Conservation (phyloP, 305 asterid species). For the Caryopteris hybrid region DNA sequence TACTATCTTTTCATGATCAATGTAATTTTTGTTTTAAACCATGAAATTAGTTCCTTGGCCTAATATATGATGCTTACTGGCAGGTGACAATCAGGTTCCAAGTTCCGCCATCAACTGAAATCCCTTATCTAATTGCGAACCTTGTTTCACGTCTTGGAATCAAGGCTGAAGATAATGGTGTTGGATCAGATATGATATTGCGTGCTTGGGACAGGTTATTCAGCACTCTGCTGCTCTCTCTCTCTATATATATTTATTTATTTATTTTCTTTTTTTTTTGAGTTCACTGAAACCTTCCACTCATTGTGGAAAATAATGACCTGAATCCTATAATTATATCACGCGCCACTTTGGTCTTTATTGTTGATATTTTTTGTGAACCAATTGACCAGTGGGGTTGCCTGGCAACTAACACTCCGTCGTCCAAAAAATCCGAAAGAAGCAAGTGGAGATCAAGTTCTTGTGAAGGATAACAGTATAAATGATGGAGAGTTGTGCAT, state of each 20-base stretch:
- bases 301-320: background rate
- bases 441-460: slow-evolving; percentile 33
- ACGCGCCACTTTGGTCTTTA: slow-evolving; percentile 2
- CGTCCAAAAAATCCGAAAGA: slow-evolving; percentile 43
- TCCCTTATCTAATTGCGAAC: slow-evolving; percentile 69
- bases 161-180: slow-evolving; percentile 48
- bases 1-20: background rate
- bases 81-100: slow-evolving; percentile 83
- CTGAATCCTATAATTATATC: background rate
- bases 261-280: slow-evolving; percentile 3
- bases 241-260: too few relatives aligned
- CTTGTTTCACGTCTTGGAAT: slow-evolving; percentile 86
- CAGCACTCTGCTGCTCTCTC: slow-evolving; percentile 15
- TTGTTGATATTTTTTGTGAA: slow-evolving; percentile 13
- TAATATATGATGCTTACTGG: slow-evolving; percentile 20
- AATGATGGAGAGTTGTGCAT: slow-evolving; percentile 62
- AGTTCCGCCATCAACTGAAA: slow-evolving; percentile 83
- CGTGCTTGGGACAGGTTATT: slow-evolving; percentile 90
- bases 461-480: slow-evolving; percentile 30
- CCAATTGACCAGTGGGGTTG: slow-evolving; percentile 67
- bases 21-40: background rate
- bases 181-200: slow-evolving; percentile 78
- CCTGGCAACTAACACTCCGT: slow-evolving; percentile 86
- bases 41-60: background rate
- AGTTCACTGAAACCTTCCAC: slow-evolving; percentile 6